These are phyloP conservation scores for Seiridium cupressi DNA, from an alignment of 2,329 filamentous ascomycete genomes.

Conservation along the genomic window DNA sequence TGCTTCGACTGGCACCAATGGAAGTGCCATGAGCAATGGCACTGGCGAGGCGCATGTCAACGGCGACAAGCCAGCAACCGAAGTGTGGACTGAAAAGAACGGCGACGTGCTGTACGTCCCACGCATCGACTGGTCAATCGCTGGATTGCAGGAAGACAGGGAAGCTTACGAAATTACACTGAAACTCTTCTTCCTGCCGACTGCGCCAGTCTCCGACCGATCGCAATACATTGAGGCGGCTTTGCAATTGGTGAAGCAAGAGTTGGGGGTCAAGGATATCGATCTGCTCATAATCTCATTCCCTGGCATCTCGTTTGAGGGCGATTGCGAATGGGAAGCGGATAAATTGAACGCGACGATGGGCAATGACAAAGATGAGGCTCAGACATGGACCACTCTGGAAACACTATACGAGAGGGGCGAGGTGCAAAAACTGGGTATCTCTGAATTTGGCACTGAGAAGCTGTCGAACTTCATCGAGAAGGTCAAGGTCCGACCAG, in stretches of 20 bases:
- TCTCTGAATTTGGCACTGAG: slow-evolving; percentile 88
- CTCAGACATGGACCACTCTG: slow-evolving; percentile 68
- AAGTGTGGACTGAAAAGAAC: slow-evolving; percentile 68
- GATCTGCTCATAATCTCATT: slow-evolving; percentile 92
- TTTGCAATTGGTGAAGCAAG: slow-evolving; percentile 74
- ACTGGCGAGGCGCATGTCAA: slow-evolving; percentile 5
- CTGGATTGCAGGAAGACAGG: slow-evolving; percentile 76
- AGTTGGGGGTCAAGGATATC: slow-evolving; percentile 72
- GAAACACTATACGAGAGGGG: slow-evolving; percentile 73
- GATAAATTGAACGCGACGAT: slow-evolving; percentile 60
- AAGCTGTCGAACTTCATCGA: slow-evolving; percentile 76
- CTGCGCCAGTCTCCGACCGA: slow-evolving; percentile 62
- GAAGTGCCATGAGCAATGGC: slow-evolving; percentile 21
- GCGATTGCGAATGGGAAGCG: slow-evolving; percentile 80
- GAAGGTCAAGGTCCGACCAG: slow-evolving; percentile 68
- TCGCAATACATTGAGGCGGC: slow-evolving; percentile 74
- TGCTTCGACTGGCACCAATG: slow-evolving; percentile 22
- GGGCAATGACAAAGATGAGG: slow-evolving; percentile 65
- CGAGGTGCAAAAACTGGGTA: slow-evolving; percentile 71
- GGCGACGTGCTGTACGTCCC: slow-evolving; percentile 70
- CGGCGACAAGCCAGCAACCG: slow-evolving; percentile 28
- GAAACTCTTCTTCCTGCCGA: slow-evolving; percentile 89
- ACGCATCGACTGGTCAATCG: slow-evolving; percentile 68
- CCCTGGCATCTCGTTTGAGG: slow-evolving; percentile 89
- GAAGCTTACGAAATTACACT: slow-evolving; percentile 90